Percentiles rank a stretch among this genome's conserved stretches.
Conservation (phyloP, 345 rosid genomes). For the Sisymbrium irio region DNA sequence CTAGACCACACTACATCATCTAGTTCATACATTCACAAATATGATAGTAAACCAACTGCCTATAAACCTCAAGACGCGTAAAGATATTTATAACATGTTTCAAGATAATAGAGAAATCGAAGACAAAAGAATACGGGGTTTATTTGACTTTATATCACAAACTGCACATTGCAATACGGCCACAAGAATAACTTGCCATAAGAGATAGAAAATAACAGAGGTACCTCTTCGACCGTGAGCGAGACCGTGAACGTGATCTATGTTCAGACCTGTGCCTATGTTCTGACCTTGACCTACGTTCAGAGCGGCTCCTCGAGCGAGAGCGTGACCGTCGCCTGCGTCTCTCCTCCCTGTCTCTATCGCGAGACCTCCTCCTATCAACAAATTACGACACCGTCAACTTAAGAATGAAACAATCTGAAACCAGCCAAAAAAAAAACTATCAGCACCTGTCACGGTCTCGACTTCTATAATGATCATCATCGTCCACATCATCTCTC, state of each 20-base stretch:
- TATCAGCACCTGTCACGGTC: conserved; percentile 63
- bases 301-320: conserved; percentile 62
- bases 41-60: conserved; percentile 2
- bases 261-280: conserved; percentile 40
- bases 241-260: conserved; percentile 54
- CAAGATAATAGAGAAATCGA: background rate
- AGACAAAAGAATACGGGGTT: background rate
- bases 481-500: conserved; percentile 66
- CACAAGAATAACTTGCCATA: background rate
- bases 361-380: conserved; percentile 62
- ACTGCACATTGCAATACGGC: background rate
- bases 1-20: background rate
- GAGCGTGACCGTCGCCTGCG: conserved; percentile 57
- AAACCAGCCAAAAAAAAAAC: background rate
- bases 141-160: background rate
- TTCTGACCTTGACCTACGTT: conserved; percentile 67
- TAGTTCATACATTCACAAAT: background rate
- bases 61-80: background rate
- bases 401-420: background rate
- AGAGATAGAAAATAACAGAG: background rate
- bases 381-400: conserved; percentile 8
- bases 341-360: conserved; percentile 70
- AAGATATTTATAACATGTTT: background rate
- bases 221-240: conserved; percentile 93
- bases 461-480: conserved; percentile 51